phyloP scores from a whole-genome alignment of 257 asterid genomes.

The Lycium ferocissimum region DNA sequence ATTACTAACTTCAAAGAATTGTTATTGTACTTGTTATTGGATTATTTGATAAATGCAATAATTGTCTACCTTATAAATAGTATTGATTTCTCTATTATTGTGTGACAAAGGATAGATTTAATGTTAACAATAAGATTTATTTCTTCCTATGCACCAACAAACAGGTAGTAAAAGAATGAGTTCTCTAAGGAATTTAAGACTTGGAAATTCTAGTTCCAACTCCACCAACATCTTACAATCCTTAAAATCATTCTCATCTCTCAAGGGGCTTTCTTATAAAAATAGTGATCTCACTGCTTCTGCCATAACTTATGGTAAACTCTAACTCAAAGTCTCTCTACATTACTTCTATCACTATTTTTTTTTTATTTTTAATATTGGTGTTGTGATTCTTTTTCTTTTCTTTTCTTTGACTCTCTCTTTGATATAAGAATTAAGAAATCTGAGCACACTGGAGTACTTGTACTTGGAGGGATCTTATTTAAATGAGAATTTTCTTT shows the following conservation, averaged over 20 bases:
- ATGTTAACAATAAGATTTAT: no score
- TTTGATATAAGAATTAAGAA: not conserved
- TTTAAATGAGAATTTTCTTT: not conserved
- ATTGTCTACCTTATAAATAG: no score
- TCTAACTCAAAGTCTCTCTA: not conserved
- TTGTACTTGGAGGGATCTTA: not conserved
- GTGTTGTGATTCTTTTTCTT: no score
- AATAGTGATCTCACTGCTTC: not conserved
- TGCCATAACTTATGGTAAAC: not conserved
- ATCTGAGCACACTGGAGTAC: not conserved
- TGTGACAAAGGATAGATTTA: no score
- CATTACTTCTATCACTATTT: not conserved
- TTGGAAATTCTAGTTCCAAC: not conserved
- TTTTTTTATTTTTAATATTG: not conserved
- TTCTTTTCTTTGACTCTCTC: not conserved
- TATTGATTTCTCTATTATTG: no score
- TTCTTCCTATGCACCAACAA: not conserved
- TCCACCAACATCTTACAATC: constrained; percentile 1
- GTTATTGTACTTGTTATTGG: no score
- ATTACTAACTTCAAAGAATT: not conserved
- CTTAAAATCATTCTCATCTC: constrained; percentile 14
- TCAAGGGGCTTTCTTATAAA: not conserved
- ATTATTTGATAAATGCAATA: no score
- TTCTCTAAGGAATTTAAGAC: not conserved
- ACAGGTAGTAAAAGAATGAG: constrained; percentile 15